Conservation (phyloP, 2,329 filamentous ascomycete species). For the Fusarium sp. region DNA sequence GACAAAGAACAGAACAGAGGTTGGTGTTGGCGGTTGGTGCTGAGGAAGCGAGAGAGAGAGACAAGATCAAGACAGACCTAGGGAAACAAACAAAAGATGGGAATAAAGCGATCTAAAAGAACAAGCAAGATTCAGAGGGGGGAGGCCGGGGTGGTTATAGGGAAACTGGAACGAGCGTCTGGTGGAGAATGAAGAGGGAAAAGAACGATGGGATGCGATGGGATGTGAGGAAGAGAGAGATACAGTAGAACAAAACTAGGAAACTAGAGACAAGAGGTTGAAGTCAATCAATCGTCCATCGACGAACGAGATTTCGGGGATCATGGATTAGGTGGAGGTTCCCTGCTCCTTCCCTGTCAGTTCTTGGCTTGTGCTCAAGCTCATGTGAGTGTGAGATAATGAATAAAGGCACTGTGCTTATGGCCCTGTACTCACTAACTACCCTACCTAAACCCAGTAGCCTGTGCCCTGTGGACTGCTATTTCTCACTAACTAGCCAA, state of each 20-base stretch:
- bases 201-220: conserved; percentile 28
- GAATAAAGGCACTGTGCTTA: conserved; percentile 28
- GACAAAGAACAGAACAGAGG: conserved; percentile 20
- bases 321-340: conserved; percentile 37
- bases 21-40: conserved; percentile 12
- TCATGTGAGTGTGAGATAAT: conserved; percentile 26
- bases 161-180: conserved; percentile 43
- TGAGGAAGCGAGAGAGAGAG: conserved; percentile 40
- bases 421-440: neutral
- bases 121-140: conserved; percentile 20
- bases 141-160: conserved; percentile 43
- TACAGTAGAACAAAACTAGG: conserved; percentile 14
- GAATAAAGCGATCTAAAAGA: conserved; percentile 26
- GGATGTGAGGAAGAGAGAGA: conserved; percentile 10
- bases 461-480: neutral
- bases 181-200: conserved; percentile 39
- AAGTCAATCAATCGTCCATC: conserved; percentile 31
- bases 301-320: conserved; percentile 43
- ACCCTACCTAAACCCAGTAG: no score
- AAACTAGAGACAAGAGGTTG: conserved; percentile 22
- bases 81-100: conserved; percentile 35
- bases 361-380: conserved; percentile 20
- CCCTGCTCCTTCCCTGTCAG: conserved; percentile 36
- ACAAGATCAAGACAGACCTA: conserved; percentile 27
- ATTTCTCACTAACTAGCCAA: neutral